Conservation (phyloP, 1,284 basidiomycete genomes). For the Anthracocystis walkeri region DNA sequence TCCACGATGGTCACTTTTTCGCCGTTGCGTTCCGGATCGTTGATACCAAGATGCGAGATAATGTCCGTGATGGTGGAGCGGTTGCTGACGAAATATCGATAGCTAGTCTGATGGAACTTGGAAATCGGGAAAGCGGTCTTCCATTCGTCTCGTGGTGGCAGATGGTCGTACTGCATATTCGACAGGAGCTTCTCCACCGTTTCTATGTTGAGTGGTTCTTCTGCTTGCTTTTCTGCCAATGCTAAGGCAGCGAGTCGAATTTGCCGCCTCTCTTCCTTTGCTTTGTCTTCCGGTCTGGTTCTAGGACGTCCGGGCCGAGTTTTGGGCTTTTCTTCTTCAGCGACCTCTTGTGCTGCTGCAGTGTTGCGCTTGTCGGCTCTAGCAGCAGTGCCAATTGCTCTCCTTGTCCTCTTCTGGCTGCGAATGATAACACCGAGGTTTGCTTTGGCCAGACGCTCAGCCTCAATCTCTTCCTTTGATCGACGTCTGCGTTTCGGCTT, state of each 20-base stretch:
- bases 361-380: not conserved
- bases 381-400: slow-evolving; percentile 5
- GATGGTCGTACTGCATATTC: slow-evolving; percentile 43
- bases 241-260: not conserved
- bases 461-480: slow-evolving; percentile 24
- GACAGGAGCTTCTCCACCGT: slow-evolving; percentile 15
- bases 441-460: slow-evolving; percentile 17
- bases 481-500: slow-evolving; percentile 24
- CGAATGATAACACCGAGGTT: slow-evolving; percentile 24
- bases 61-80: slow-evolving; percentile 44
- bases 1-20: slow-evolving; percentile 63
- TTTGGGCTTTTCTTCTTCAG: not conserved
- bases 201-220: slow-evolving; percentile 8
- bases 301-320: slow-evolving; percentile 4
- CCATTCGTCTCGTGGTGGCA: slow-evolving; percentile 53
- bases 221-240: slow-evolving; percentile 1
- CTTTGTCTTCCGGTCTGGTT: not conserved
- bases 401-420: slow-evolving; percentile 16
- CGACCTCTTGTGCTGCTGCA: not conserved
- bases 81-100: slow-evolving; percentile 63
- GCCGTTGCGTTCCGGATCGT: slow-evolving; percentile 29
- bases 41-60: slow-evolving; percentile 45
- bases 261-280: slow-evolving; percentile 5
- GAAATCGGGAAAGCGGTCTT: slow-evolving; percentile 36
- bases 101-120: slow-evolving; percentile 31